phyloP scores from a whole-genome alignment of 345 rosid species.

The Euphorbia tirucalli region DNA sequence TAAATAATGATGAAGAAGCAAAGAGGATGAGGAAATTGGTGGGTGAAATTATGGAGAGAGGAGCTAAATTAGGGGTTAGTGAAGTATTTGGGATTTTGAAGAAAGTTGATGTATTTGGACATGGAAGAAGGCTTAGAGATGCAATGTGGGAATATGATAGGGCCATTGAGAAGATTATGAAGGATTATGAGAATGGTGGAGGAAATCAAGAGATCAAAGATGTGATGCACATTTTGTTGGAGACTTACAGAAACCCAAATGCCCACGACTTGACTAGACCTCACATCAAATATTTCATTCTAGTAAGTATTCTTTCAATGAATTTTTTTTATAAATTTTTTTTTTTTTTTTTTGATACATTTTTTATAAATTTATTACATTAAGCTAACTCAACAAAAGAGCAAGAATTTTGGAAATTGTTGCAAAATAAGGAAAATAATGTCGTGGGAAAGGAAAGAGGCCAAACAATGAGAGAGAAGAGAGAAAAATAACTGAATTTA shows the following conservation, averaged over 20 bases:
- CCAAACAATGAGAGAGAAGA: too few relatives aligned
- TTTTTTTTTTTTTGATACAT: too few relatives aligned
- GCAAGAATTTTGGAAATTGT: too few relatives aligned
- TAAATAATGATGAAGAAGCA: slow-evolving; percentile 29
- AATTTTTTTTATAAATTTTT: too few relatives aligned
- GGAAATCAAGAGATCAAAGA: slow-evolving; percentile 27
- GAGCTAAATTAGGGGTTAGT: slow-evolving; percentile 34
- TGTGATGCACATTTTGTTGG: slow-evolving; percentile 42
- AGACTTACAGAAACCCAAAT: slow-evolving; percentile 36
- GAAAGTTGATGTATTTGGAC: slow-evolving; percentile 38
- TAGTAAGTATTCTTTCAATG: slow-evolving; percentile 52
- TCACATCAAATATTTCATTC: slow-evolving; percentile 61
- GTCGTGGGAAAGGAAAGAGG: too few relatives aligned
- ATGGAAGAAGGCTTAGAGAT: slow-evolving; percentile 35
- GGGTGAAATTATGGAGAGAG: slow-evolving; percentile 30
- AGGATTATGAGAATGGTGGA: slow-evolving; percentile 20
- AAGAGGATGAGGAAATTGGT: slow-evolving; percentile 45
- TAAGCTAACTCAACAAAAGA: too few relatives aligned
- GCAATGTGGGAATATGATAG: slow-evolving; percentile 33
- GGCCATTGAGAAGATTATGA: slow-evolving; percentile 37
- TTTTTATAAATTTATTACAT: too few relatives aligned
- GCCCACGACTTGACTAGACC: slow-evolving; percentile 55
- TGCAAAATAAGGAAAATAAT: too few relatives aligned
- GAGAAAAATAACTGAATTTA: too few relatives aligned
- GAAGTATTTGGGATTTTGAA: slow-evolving; percentile 44